Evolutionary conservation across 1,284 basidiomycete species (phyloP), one percentile per base, ranked within the genome.

Genomic region (Pascua sp.): DNA sequence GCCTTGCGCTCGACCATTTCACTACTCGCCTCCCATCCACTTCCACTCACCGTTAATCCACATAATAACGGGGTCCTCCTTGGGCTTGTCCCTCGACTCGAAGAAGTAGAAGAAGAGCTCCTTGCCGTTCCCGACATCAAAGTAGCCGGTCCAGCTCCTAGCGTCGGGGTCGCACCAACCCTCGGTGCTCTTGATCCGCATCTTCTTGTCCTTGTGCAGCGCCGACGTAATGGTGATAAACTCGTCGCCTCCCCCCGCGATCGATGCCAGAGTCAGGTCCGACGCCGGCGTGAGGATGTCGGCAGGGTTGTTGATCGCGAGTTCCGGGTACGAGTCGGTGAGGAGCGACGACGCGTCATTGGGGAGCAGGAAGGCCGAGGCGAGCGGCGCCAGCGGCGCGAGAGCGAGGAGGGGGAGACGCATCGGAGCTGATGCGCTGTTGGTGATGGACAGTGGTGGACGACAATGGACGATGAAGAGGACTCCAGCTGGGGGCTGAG

Each of bases 21-120:
- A 4, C 24, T 32, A 7, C 24, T 32, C 24, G 7, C 24, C 24
- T 32, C 24, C 24, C 24, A 32, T 32, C 24, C 24, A 32, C 24
- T 32, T 32, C 36, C n/a, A 43, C 66, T 36, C 47, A 62, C 76
- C 77, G 57, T 78, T 78, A 61, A 76, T 77, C 77, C 76, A 77
- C 70, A 76, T 73, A 43, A 77, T 49, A 0, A 81, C 75, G 0
- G 79, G 79, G 63, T 80, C 80, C 40, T 81, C 80, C 15, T 81
- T 80, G 2, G 89, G 88, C 58, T 86, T 79, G 44, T 81, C 80
- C 56, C 88, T 78, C 51, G 86, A 88, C 74, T 89, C 88, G 72
- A 91, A 91, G 78, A 90, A 91, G 76, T 88, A 89, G 78, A 91
- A 91, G 80, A 90, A 91, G 68, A 85, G 80, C 61, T 85, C 84